Conservation (phyloP, 164 flowering plant species). For the Berberis thunbergii region DNA sequence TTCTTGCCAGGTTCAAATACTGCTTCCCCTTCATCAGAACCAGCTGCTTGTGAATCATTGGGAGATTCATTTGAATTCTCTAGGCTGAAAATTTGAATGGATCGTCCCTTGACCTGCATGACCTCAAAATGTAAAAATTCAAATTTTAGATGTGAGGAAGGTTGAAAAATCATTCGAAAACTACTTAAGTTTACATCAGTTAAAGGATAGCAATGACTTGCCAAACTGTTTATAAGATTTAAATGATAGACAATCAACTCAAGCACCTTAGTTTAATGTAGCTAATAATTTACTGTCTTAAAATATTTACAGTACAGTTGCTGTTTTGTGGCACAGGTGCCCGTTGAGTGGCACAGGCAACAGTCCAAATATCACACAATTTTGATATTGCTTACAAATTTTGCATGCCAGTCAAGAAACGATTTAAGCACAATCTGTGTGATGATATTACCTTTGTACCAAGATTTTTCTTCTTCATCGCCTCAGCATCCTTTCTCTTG, state of each 20-base stretch:
- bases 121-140: not conserved
- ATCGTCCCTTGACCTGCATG: constrained; percentile 53
- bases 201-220: too few species aligned
- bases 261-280: not conserved
- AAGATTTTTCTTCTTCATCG: constrained; percentile 50
- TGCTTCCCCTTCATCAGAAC: constrained; percentile 45
- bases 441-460: constrained; percentile 44
- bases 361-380: not conserved
- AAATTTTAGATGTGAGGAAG: not conserved
- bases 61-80: constrained; percentile 42
- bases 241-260: not conserved
- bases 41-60: constrained; percentile 27
- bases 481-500: constrained; percentile 51
- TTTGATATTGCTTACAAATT: too few species aligned
- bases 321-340: too few species aligned
- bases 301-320: not conserved
- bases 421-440: too few species aligned
- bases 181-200: too few species aligned
- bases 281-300: not conserved
- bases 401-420: too few species aligned
- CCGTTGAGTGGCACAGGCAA: too few species aligned
- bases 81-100: constrained; percentile 21
- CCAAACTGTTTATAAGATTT: not conserved
- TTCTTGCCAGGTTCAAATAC: constrained; percentile 21
- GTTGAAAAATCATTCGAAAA: not conserved